These are phyloP conservation scores for Boletus insuetus DNA, from an alignment of 768 basidiomycete species.

Conservation along the genomic window DNA sequence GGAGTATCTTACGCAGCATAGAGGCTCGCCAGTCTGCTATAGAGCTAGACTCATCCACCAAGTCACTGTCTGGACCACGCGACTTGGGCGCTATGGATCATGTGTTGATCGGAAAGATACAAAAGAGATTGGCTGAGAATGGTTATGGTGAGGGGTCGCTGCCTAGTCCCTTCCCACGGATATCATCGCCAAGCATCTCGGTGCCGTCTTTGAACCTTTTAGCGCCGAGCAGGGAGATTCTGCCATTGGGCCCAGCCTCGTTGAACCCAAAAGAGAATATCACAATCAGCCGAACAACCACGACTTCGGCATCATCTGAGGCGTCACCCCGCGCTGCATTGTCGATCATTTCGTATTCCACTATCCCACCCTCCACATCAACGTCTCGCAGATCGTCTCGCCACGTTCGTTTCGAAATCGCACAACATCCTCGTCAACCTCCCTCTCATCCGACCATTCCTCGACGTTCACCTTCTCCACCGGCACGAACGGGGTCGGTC, in stretches of 20 bases:
- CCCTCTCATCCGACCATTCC: constrained; percentile 6
- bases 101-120: constrained; percentile 33
- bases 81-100: constrained; percentile 32
- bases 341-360: constrained; percentile 3
- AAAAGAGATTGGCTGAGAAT: constrained; percentile 30
- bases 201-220: constrained; percentile 19
- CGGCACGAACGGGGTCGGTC: constrained; percentile 12
- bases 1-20: constrained; percentile 31
- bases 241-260: not conserved
- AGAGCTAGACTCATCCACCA: constrained; percentile 2
- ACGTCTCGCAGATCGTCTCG: constrained; percentile 8
- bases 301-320: not conserved
- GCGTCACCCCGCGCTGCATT: not conserved
- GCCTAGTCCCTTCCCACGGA: constrained; percentile 20
- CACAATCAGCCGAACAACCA: not conserved
- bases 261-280: not conserved
- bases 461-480: constrained; percentile 27
- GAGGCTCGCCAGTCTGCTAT: constrained; percentile 11
- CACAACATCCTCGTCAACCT: constrained; percentile 1
- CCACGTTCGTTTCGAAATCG: constrained; percentile 25
- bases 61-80: not conserved
- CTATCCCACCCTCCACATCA: not conserved
- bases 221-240: constrained; percentile 8
- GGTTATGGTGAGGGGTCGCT: constrained; percentile 29
- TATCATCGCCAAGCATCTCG: constrained; percentile 25